Base-by-base conservation (phyloP, 352 stramenopile genomes). In the Thalassiosira mediterranea region DNA sequence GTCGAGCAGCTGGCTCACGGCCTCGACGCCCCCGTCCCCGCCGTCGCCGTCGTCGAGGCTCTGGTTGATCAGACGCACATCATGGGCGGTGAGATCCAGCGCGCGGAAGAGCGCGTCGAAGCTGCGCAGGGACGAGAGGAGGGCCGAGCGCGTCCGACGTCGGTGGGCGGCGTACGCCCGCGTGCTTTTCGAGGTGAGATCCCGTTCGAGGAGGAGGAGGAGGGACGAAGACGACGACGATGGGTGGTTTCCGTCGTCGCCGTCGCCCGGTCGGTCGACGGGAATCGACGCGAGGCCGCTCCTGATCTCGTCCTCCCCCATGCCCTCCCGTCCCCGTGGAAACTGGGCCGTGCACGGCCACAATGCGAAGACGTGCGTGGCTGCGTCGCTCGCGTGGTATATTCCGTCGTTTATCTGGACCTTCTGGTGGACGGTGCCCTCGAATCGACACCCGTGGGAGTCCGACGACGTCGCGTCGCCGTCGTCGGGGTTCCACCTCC, bases 311-410 rank as follows among this genome's bases (percentile, higher is more conserved):
- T 53, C 3, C 32, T 17, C 54, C 26, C 7, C 23, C 46, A 37
- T 10, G 10, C 8, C 11, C 17, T 21, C 28, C n/a, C 42, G 67
- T 17, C 47, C 61, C 4, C 10, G 1, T 17, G 40, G 61, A 59
- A 48, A 58, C 2, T 15, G 2, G 56, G 28, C 3, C 25, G 70
- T 70, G 48, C 62, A 75, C 4, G 72, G 72, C 61, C 70, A 62
- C 0, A 80, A 25, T 4, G 63, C 70, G 42, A 80, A 80, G 0
- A 80, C 72, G 59, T 80, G 72, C 15, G 62, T 67, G 13, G 62
- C 54, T 25, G 49, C 31, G 69, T 70, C 52, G 29, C 72, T 66
- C 11, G 60, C 23, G 42, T 67, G 42, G 40, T 66, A 80, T 0
- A 64, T 49, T 1, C 63, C 63, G 53, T 71, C 57, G 40, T 80